Conservation (phyloP, 2,329 filamentous ascomycete species). For the Magnaporthiopsis poae region DNA sequence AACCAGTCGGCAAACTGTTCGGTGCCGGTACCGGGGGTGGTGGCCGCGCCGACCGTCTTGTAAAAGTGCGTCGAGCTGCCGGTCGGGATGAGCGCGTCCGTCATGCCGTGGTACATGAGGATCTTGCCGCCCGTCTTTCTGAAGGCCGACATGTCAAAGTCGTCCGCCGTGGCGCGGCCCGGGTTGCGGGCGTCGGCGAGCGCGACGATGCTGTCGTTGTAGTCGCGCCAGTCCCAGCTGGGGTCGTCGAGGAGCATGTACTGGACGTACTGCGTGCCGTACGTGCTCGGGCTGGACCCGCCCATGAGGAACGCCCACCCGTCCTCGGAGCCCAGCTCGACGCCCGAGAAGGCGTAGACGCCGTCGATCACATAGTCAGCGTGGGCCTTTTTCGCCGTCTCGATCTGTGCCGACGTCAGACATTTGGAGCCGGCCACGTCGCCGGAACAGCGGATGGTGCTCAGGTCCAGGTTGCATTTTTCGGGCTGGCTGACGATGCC, state of each 20-base stretch:
- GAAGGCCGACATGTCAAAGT: conserved; percentile 30
- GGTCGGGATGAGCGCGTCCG: conserved; percentile 31
- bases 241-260: conserved; percentile 32
- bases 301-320: conserved; percentile 24
- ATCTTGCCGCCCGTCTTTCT: conserved; percentile 31
- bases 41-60: conserved; percentile 18
- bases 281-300: conserved; percentile 22
- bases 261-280: conserved; percentile 25
- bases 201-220: conserved; percentile 22
- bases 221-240: conserved; percentile 24
- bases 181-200: conserved; percentile 26
- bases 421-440: conserved; percentile 21
- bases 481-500: conserved; percentile 24
- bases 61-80: conserved; percentile 27
- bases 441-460: conserved; percentile 6
- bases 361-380: conserved; percentile 20
- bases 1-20: conserved; percentile 39
- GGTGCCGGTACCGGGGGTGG: conserved; percentile 20
- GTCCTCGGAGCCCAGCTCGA: conserved; percentile 37
- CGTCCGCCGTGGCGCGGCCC: conserved; percentile 27
- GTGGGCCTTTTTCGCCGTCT: conserved; percentile 21
- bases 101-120: conserved; percentile 36
- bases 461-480: conserved; percentile 17
- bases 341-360: conserved; percentile 30
- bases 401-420: conserved; percentile 30